Evolutionary conservation across 495 filamentous ascomycete genomes (phyloP), one percentile per base, ranked within the genome.

Genomic region (Neohortaea acidophila): DNA sequence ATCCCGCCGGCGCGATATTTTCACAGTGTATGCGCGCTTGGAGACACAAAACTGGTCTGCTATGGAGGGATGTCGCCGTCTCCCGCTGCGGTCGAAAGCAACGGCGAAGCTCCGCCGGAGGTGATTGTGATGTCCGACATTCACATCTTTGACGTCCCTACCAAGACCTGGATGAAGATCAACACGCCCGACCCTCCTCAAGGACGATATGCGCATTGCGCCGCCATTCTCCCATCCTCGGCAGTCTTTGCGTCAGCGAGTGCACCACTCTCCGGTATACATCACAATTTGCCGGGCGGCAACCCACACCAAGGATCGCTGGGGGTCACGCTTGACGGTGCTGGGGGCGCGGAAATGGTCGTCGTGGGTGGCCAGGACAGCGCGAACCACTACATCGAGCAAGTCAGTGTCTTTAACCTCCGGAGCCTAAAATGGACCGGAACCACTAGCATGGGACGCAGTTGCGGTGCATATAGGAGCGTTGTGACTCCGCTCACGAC

Each of bases 121-220:
- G 81, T 94, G 6, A 76, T 87, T 4, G 89, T 97, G 38, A 93
- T 96, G 84, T 91, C 85, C 7, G 89, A 97, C 64, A 86, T 97
- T 38, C 83, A 94, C 57, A 84, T 97, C 5, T 94, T 80, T 52
- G 89, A 97, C 54, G 82, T 89, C n/a, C 68, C 72, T 5, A 77
- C 81, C 0, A 76, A 69, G 47, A 77, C 72, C 22, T 97, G 89
- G 89, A 85, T 79, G 27, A 82, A 72, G 21, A 75, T 97, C 36
- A 31, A 25, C 24, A 41, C 82, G 0, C 63, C 68, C 33, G 82
- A 94, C 37, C 70, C 84, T 0, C 91, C 91, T 0, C 84, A 94
- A 59, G 89, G 89, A 22, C 74, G 89, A 37, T 97, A 97, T 60
- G 89, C 89, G 3, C 89, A 97, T 57, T 97, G 89, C 53, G 89